A percentile compares a stretch with the other conserved stretches of the same genome.
Evolutionary conservation across 306 rosid species (phyloP).

Genomic region (Oemleria cerasiformis): DNA sequence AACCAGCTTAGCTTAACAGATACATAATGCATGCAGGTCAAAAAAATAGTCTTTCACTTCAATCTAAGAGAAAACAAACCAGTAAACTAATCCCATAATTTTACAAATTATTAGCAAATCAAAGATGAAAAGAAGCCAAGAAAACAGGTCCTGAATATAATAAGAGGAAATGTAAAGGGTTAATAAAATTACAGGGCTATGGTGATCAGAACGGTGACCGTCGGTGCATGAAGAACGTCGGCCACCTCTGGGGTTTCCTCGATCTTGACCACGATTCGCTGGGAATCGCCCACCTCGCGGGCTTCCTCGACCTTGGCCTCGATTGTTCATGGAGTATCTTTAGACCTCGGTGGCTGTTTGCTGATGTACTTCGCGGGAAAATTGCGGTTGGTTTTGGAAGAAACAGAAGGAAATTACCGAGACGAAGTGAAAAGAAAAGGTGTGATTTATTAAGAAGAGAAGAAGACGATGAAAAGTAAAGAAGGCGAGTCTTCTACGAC

Average conservation of each 20-base stretch:
- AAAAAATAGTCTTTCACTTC: neutral
- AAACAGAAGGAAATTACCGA: neutral
- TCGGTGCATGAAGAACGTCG: neutral
- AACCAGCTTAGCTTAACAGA: neutral
- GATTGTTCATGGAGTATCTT: conserved; percentile 9
- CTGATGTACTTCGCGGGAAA: conserved; percentile 19
- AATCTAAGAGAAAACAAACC: neutral
- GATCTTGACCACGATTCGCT: neutral
- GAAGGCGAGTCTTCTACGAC: too few species aligned
- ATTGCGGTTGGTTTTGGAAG: neutral
- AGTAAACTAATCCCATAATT: neutral
- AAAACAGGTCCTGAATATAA: neutral
- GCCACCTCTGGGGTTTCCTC: conserved; percentile 1
- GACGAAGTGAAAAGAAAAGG: neutral
- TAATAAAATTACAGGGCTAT: neutral
- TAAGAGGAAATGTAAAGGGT: neutral
- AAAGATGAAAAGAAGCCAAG: neutral
- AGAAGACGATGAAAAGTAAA: neutral
- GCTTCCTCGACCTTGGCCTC: conserved; percentile 7
- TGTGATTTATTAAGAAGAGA: neutral
- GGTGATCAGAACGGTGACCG: neutral
- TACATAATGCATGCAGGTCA: neutral
- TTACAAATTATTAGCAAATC: neutral
- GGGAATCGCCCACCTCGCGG: conserved; percentile 1
- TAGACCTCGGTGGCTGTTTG: neutral